Base-by-base conservation (phyloP, 1,284 basidiomycete species). In the Gomphus sp. region DNA sequence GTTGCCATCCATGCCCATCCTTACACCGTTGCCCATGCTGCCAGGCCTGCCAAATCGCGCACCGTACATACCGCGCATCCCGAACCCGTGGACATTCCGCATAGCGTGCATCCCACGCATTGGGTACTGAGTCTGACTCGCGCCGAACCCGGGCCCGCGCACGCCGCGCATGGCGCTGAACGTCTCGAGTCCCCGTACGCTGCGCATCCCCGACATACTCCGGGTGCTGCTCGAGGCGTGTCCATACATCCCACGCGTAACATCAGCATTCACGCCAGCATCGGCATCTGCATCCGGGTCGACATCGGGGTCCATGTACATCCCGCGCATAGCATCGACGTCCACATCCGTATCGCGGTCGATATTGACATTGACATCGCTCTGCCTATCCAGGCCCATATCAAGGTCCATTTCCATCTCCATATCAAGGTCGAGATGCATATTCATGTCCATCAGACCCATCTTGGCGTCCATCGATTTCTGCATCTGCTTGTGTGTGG, bases 351-450 rank as follows among this genome's bases (percentile, higher is more conserved):
- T 4, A 33, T 12, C 10, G 51, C 9, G 7, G 51, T 33, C 47
- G 41, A 16, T 7, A 7, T 14, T 16, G 41, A 16, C 12, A 11
- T 11, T 16, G 12, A 16, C 41, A 7, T 18, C 7, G 41, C 12
- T 2, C 41, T 14, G 10, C 41, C 11, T 43, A 14, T 10, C 62
- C 39, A 66, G 69, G 16, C 65, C 63, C 43, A 73, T 69, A 6
- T 71, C 67, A 55, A 69, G 41, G 9, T 43, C 41, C 41, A 43
- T 67, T 48, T 66, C 70, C 51, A 56, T 62, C 44, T 66, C 67
- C 6, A 64, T 59, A 51, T 55, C 62, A 59, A 69, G 72, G 47
- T 71, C 72, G 36, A 37, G 36, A 8, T 37, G 9, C 36, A 37
- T 37, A 12, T 37, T 8, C 8, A 37, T 3, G 6, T 37, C 36